Conservation (phyloP, 23 red algal species). For the Agarophyton chilense region DNA sequence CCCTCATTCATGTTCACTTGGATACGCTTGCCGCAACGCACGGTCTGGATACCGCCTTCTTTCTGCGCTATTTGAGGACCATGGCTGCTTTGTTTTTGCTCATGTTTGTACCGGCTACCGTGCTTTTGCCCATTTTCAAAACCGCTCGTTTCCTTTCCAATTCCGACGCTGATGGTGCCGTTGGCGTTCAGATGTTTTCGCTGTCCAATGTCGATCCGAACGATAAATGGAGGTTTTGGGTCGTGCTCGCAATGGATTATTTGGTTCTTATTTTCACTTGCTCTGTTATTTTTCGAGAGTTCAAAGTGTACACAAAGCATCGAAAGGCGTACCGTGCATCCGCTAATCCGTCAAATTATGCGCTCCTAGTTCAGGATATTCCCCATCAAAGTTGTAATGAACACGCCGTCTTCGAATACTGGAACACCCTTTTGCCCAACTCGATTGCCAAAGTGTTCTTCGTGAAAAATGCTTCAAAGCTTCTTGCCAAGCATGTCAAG, state of each 20-base stretch:
- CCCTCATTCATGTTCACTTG: slow-evolving; percentile 25
- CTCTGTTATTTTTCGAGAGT: slow-evolving; percentile 26
- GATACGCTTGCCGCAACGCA: slow-evolving; percentile 59
- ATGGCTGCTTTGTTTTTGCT: slow-evolving; percentile 28
- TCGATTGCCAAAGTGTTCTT: slow-evolving; percentile 41
- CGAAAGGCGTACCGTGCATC: slow-evolving; percentile 56
- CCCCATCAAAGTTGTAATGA: slow-evolving; percentile 27
- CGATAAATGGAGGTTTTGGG: slow-evolving; percentile 69
- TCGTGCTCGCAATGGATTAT: slow-evolving; percentile 27
- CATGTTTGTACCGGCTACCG: neutral
- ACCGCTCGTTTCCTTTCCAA: slow-evolving; percentile 42
- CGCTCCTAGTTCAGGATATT: slow-evolving; percentile 65
- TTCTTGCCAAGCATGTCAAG: slow-evolving; percentile 43
- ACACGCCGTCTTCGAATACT: slow-evolving; percentile 54
- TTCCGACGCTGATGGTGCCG: neutral
- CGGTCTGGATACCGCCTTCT: slow-evolving; percentile 60
- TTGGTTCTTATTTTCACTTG: slow-evolving; percentile 18
- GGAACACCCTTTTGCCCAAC: slow-evolving; percentile 65
- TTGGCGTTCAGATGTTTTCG: slow-evolving; percentile 61
- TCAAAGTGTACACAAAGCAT: slow-evolving; percentile 26
- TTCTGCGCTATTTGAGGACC: slow-evolving; percentile 59
- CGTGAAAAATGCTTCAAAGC: slow-evolving; percentile 30
- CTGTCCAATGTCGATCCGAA: slow-evolving; percentile 40
- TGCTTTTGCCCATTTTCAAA: slow-evolving; percentile 44
- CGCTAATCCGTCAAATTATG: slow-evolving; percentile 62